A percentile compares a stretch with the other conserved stretches of the same genome.
phyloP scores from a whole-genome alignment of 139 green algal species.

The Microglena sp. region DNA sequence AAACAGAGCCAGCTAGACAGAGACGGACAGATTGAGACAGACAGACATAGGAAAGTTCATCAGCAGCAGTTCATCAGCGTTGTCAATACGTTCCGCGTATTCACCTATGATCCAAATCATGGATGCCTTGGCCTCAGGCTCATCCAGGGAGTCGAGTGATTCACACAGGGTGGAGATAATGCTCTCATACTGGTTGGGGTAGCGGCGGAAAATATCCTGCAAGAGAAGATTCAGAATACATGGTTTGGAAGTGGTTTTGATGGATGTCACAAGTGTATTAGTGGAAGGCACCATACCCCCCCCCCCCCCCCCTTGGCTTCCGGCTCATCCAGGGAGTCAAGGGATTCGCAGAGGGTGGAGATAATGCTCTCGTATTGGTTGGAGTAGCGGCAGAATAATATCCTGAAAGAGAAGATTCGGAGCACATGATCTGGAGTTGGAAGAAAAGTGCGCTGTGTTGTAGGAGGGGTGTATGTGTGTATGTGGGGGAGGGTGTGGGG shows the following conservation, averaged over 20 bases:
- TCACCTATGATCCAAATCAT: conserved; percentile 99
- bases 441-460: no score
- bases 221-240: not conserved
- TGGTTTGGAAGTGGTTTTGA: no score
- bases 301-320: conserved; percentile 67
- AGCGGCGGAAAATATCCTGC: conserved; percentile 86
- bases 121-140: conserved; percentile 89
- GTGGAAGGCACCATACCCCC: not conserved
- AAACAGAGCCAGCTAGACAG: no score
- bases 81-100: conserved; percentile 98
- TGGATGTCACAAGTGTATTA: not conserved
- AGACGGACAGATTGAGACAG: no score
- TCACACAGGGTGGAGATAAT: conserved; percentile 95
- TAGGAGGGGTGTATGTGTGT: no score
- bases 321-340: conserved; percentile 95
- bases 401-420: no score
- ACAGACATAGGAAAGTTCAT: no score
- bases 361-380: conserved; percentile 96
- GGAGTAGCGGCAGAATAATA: conserved; percentile 79
- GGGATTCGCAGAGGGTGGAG: conserved; percentile 82
- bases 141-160: conserved; percentile 89
- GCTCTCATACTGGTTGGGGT: conserved; percentile 90
- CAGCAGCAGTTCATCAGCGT: conserved; percentile 85
- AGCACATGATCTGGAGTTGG: no score
- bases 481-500: no score